Base-by-base conservation (phyloP, 2,329 filamentous ascomycete genomes). In the Penicillium sp. region DNA sequence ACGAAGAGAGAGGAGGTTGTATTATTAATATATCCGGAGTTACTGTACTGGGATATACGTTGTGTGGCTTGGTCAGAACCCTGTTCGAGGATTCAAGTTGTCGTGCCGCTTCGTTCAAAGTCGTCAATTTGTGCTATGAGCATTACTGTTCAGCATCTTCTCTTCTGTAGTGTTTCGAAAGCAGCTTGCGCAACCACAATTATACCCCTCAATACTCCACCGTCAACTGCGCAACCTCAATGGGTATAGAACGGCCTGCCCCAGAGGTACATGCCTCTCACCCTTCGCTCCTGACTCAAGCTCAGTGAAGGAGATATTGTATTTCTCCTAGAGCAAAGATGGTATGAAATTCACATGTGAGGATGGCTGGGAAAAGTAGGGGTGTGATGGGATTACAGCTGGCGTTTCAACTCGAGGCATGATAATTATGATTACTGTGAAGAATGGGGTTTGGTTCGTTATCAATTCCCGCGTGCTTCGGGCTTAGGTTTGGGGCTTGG, bases 191-290 rank as follows among this genome's bases (percentile, higher is more conserved):
- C 52, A 38, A 38, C 25, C 19, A 26, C 6, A 6, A 42, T 38
- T 30, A 26, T 28, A 42, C 58, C 54, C 64, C 58, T 58, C 60
- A 37, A 6, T 52, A 46, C 56, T 64, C 65, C 57, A 63, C 57
- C 33, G n/a, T 22, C 11, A 42, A n/a, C 56, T 49, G n/a, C 7
- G 33, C 58, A 22, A 22, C 19, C 19, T 22, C 19, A 22, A 22
- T 60, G 6, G 58, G 65, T 57, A 68, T 57, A 0, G 65, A 68
- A 66, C 65, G 60, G 52, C 60, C 28, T 62, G 55, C 55, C 57
- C 65, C 60, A 52, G 58, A 62, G 57, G 55, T 52, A 60, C 57
- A 64, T 43, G 55, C 54, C 63, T 61, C 57, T 64, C 58, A 65
- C 58, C 58, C 57, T 57, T 53, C 13, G 45, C 60, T 65, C 61